phyloP scores from a whole-genome alignment of 805 yeast genomes.

The Sungouiozyma ichnusensis region DNA sequence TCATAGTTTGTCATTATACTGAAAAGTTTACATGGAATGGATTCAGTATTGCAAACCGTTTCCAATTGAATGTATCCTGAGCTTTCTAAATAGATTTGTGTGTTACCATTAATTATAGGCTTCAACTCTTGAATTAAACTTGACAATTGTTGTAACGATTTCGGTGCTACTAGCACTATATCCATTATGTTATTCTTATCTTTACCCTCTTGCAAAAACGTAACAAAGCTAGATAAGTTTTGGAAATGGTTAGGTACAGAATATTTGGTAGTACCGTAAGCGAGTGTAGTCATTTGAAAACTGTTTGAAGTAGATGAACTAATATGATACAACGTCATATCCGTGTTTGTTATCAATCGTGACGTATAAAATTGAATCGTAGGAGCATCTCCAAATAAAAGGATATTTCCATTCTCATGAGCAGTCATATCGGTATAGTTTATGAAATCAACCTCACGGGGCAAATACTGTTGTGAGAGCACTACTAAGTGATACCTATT shows the following conservation, averaged over 20 bases:
- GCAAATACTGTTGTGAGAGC: not conserved
- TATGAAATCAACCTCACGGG: not conserved
- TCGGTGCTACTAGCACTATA: slow-evolving; percentile 37
- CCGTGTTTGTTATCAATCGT: slow-evolving; percentile 15
- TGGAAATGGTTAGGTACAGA: slow-evolving; percentile 16
- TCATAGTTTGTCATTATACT: slow-evolving; percentile 58
- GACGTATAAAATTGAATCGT: slow-evolving; percentile 17
- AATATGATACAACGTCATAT: slow-evolving; percentile 14
- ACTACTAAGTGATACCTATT: not conserved
- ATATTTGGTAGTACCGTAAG: slow-evolving; percentile 12
- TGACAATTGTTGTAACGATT: slow-evolving; percentile 43
- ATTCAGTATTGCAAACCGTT: slow-evolving; percentile 41
- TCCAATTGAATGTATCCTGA: slow-evolving; percentile 66
- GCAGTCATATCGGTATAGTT: not conserved
- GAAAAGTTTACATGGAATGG: slow-evolving; percentile 33
- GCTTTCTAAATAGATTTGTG: slow-evolving; percentile 54
- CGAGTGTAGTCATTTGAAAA: slow-evolving; percentile 9
- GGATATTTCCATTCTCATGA: slow-evolving; percentile 2
- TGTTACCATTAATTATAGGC: slow-evolving; percentile 31
- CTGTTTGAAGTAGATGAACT: slow-evolving; percentile 14
- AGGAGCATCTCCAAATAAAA: slow-evolving; percentile 18
- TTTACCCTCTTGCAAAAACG: not conserved
- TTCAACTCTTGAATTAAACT: slow-evolving; percentile 31
- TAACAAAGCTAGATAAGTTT: slow-evolving; percentile 1
- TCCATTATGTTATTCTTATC: slow-evolving; percentile 23